Percentiles rank a stretch among this genome's conserved stretches.
Evolutionary conservation across 495 filamentous ascomycete genomes (phyloP).

Genomic region (Delitschia confertaspora): DNA sequence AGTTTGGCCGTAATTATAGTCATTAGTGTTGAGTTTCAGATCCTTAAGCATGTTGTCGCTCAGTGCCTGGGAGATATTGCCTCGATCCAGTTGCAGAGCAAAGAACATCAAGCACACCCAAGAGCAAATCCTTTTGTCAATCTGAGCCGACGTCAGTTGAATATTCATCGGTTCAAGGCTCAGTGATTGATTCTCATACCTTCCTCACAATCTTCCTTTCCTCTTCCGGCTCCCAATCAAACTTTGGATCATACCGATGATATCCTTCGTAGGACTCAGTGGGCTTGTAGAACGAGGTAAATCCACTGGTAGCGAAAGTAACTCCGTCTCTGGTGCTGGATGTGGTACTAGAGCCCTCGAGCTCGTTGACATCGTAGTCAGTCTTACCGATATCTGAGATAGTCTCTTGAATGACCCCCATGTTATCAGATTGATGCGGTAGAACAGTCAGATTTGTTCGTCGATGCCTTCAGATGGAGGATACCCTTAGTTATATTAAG

Average conservation of each 20-base stretch:
- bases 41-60: constrained; percentile 63
- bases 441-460: no score
- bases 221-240: constrained; percentile 60
- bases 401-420: no score
- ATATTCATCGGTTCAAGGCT: not conserved
- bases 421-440: no score
- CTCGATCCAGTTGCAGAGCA: constrained; percentile 69
- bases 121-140: constrained; percentile 49
- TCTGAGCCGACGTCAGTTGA: constrained; percentile 31
- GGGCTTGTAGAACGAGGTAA: constrained; percentile 39
- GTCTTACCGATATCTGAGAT: constrained; percentile 9
- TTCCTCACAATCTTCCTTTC: constrained; percentile 60
- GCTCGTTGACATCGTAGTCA: constrained; percentile 4
- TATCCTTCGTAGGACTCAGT: constrained; percentile 55
- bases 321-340: constrained; percentile 3
- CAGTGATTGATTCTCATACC: constrained; percentile 34
- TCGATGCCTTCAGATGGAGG: no score
- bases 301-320: constrained; percentile 24
- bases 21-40: constrained; percentile 55
- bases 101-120: constrained; percentile 76
- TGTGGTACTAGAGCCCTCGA: not conserved
- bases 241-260: constrained; percentile 69
- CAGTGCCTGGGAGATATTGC: constrained; percentile 62
- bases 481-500: no score
- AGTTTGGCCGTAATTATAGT: constrained; percentile 71